These are phyloP conservation scores for Camellia oleifera DNA, from an alignment of 179 eudicot genomes.

Conservation along the genomic window DNA sequence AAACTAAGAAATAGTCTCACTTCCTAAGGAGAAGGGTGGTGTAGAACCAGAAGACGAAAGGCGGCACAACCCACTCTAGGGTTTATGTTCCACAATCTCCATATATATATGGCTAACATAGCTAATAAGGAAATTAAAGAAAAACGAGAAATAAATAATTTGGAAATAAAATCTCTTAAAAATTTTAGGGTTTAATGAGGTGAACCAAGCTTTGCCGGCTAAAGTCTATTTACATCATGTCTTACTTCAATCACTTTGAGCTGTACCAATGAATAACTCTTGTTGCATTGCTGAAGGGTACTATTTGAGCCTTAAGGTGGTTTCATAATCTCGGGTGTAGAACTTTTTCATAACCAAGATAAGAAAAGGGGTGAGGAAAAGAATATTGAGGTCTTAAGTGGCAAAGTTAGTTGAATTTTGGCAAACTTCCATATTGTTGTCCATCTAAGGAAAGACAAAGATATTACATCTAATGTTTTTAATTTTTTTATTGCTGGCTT, in stretches of 20 bases:
- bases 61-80: too few relatives aligned
- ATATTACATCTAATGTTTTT: too few relatives aligned
- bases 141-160: too few relatives aligned
- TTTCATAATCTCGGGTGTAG: not conserved
- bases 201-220: not conserved
- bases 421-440: not conserved
- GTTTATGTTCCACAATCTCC: too few relatives aligned
- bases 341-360: not conserved
- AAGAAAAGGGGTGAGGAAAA: not conserved
- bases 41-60: too few relatives aligned
- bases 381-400: not conserved
- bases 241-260: not conserved
- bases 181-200: too few relatives aligned
- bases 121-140: too few relatives aligned
- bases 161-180: too few relatives aligned
- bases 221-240: not conserved
- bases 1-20: too few relatives aligned
- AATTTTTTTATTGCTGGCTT: not conserved
- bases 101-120: too few relatives aligned
- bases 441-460: not conserved
- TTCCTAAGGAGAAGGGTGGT: too few relatives aligned
- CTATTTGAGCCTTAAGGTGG: not conserved
- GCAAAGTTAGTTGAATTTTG: slow-evolving; percentile 3
- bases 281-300: not conserved
- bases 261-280: not conserved